phyloP scores from a whole-genome alignment of 139 green algal species.

The Yamagishiella unicocca region DNA sequence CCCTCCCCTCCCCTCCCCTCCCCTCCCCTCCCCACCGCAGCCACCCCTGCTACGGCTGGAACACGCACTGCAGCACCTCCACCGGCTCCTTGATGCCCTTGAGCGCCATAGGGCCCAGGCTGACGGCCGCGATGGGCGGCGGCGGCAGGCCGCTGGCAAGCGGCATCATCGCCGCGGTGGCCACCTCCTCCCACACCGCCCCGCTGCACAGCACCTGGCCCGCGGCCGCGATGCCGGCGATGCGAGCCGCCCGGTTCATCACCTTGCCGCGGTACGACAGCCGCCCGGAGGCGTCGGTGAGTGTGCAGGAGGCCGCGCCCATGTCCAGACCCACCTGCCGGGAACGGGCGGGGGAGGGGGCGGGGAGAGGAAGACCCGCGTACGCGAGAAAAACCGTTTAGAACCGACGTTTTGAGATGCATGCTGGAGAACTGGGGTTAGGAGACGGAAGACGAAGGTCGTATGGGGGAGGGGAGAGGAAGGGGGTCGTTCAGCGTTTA shows the following conservation, averaged over 20 bases:
- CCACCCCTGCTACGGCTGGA: not conserved
- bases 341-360: not conserved
- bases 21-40: too few relatives aligned
- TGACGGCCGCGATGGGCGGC: not conserved
- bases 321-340: slow-evolving; percentile 40
- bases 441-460: too few relatives aligned
- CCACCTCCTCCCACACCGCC: slow-evolving; percentile 24
- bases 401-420: too few relatives aligned
- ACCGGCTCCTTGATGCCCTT: slow-evolving; percentile 28
- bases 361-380: not conserved
- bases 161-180: not conserved
- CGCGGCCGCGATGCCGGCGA: slow-evolving; percentile 29
- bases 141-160: not conserved
- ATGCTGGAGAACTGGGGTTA: too few relatives aligned
- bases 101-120: slow-evolving; percentile 18
- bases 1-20: not conserved
- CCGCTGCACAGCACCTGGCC: slow-evolving; percentile 51
- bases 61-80: slow-evolving; percentile 24
- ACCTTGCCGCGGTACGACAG: slow-evolving; percentile 53
- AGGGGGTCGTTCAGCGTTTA: not conserved
- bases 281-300: slow-evolving; percentile 34
- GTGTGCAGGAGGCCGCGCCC: not conserved
- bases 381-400: too few relatives aligned
- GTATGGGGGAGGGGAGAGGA: not conserved
- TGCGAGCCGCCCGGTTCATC: slow-evolving; percentile 57